phyloP scores from a whole-genome alignment of 2,329 filamentous ascomycete genomes.

The Calonectria pseudoturangicola region DNA sequence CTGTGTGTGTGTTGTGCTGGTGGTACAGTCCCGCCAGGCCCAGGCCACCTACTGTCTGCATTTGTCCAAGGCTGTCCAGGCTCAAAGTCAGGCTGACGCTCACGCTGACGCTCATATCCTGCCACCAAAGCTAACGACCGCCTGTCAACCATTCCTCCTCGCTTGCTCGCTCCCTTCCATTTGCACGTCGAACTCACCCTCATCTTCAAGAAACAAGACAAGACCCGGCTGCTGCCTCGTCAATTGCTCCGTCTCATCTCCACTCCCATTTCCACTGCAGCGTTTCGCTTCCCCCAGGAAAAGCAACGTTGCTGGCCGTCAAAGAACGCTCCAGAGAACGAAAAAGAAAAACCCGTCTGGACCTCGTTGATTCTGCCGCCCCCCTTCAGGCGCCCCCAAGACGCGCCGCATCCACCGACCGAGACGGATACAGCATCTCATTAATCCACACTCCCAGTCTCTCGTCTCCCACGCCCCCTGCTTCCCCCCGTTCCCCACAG shows the following conservation, averaged over 20 bases:
- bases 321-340: constrained; percentile 24
- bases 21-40: constrained; percentile 8
- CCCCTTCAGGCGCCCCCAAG: not conserved
- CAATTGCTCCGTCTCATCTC: constrained; percentile 36
- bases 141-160: constrained; percentile 23
- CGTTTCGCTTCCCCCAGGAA: constrained; percentile 10
- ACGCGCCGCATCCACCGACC: constrained; percentile 26
- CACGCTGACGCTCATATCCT: constrained; percentile 24
- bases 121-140: constrained; percentile 20
- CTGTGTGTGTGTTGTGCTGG: not conserved
- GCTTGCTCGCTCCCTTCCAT: constrained; percentile 14
- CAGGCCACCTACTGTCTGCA: constrained; percentile 30
- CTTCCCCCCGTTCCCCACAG: constrained; percentile 47
- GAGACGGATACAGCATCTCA: constrained; percentile 22
- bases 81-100: constrained; percentile 38
- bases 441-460: constrained; percentile 26
- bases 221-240: constrained; percentile 12
- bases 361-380: constrained; percentile 28
- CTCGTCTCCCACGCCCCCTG: constrained; percentile 49
- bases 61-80: constrained; percentile 30
- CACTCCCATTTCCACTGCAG: constrained; percentile 28
- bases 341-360: constrained; percentile 29
- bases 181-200: constrained; percentile 12
- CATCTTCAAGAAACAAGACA: constrained; percentile 25
- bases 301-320: constrained; percentile 28